Evolutionary conservation across 2,329 filamentous ascomycete species (phyloP), one percentile per base, ranked within the genome.

Genomic region (Sclerotinia subarctica): DNA sequence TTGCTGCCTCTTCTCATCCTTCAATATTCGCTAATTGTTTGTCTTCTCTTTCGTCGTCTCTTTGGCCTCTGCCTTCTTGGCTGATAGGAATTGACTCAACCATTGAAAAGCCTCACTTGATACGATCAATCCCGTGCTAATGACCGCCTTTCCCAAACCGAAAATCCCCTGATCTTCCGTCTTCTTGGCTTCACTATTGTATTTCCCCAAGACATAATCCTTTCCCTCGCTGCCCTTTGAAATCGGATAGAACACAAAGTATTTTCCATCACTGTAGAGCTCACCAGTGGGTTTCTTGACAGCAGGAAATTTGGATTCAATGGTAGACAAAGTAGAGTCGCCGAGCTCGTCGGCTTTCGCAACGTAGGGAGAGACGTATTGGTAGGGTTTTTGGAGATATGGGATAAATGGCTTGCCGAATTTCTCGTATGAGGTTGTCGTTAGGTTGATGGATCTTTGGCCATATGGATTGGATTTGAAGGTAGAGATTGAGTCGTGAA

Each of bases 381-480:
- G 84, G 82, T 93, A 94, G 47, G 94, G 93, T 74, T 86, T 91
- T 75, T 88, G 80, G 74, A 97, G 82, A 80, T 92, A 93, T 38
- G 92, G 91, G 67, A 94, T 81, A 71, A 97, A 81, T 26, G 93
- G 92, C 73, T 89, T 90, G 78, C 90, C 90, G 76, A 97, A 85
- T 21, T 68, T 70, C 13, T 69, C 69, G 66, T 71, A 70, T 6
- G 64, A 58, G 19, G 68, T 51, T 3, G 56, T 29, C 24, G 72
- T 72, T 3, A 73, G 35, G 29, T 66, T 84, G 77, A 97, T 82
- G 54, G 93, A 94, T 81, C 90, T 93, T 79, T 93, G 89, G 77
- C 92, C 94, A 77, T 92, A 90, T 63, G 92, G 89, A 81, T 94
- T 92, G 77, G 86, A 83, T 81, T 93, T 92, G 85, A 96, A 90